Conservation (phyloP, 768 basidiomycete species). For the Mycena alexandri region DNA sequence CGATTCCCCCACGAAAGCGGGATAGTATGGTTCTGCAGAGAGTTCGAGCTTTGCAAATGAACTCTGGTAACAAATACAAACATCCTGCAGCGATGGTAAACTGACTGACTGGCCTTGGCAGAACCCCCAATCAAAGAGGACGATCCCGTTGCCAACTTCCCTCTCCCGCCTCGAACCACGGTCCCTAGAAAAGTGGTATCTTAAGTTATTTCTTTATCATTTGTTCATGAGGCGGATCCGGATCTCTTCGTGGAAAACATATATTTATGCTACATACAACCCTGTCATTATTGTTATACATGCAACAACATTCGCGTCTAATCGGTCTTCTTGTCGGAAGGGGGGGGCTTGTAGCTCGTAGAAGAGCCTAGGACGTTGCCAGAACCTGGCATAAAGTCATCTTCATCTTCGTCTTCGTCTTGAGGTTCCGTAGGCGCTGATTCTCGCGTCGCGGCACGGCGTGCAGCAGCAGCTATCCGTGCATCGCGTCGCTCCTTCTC, state of each 20-base stretch:
- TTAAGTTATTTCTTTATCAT: conserved; percentile 15
- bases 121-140: conserved; percentile 32
- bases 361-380: conserved; percentile 43
- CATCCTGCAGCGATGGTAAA: neutral
- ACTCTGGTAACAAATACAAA: conserved; percentile 9
- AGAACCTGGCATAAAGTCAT: conserved; percentile 44
- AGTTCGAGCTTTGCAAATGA: conserved; percentile 31
- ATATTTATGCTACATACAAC: conserved; percentile 31
- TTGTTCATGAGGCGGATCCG: conserved; percentile 18
- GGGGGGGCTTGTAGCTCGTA: neutral
- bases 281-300: conserved; percentile 30
- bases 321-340: conserved; percentile 32
- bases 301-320: conserved; percentile 17
- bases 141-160: conserved; percentile 52
- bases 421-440: conserved; percentile 16
- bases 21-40: conserved; percentile 38
- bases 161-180: conserved; percentile 52
- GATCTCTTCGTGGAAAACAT: conserved; percentile 33
- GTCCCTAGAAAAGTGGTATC: conserved; percentile 41
- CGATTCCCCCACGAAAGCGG: conserved; percentile 19
- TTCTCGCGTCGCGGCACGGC: conserved; percentile 35
- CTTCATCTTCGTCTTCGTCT: conserved; percentile 26
- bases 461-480: conserved; percentile 47
- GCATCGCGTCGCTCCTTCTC: conserved; percentile 67
- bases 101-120: conserved; percentile 14